These are phyloP conservation scores for Alternaria sp. DNA, from an alignment of 2,329 filamentous ascomycete species.

Conservation along the genomic window DNA sequence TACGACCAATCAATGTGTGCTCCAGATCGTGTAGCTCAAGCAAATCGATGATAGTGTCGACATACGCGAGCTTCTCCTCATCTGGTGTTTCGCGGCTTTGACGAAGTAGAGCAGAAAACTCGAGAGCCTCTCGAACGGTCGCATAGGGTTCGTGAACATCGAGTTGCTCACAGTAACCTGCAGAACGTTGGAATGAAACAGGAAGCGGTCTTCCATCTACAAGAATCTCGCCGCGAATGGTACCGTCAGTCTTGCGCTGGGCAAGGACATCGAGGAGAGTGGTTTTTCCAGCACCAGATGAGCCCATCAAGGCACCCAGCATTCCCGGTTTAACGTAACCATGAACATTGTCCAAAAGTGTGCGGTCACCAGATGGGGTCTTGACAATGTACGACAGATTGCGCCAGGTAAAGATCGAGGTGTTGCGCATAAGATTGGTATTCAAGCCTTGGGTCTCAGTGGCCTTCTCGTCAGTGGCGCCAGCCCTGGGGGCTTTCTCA, in stretches of 20 bases:
- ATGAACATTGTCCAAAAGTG: slow-evolving; percentile 61
- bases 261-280: slow-evolving; percentile 47
- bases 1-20: slow-evolving; percentile 37
- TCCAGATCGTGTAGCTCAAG: slow-evolving; percentile 39
- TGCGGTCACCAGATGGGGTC: slow-evolving; percentile 48
- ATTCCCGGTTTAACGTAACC: slow-evolving; percentile 64
- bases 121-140: slow-evolving; percentile 43
- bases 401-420: slow-evolving; percentile 72
- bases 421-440: slow-evolving; percentile 64
- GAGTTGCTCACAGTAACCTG: slow-evolving; percentile 48
- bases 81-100: slow-evolving; percentile 32
- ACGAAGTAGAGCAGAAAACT: slow-evolving; percentile 44
- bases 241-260: slow-evolving; percentile 40
- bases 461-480: slow-evolving; percentile 44
- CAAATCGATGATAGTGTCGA: slow-evolving; percentile 40
- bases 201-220: slow-evolving; percentile 42
- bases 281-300: slow-evolving; percentile 48
- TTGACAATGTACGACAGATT: slow-evolving; percentile 67
- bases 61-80: slow-evolving; percentile 40
- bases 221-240: slow-evolving; percentile 39
- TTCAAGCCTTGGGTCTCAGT: not conserved
- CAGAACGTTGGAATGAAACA: slow-evolving; percentile 43
- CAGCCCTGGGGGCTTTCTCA: slow-evolving; percentile 22
- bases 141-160: slow-evolving; percentile 42
- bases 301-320: slow-evolving; percentile 55